These are phyloP conservation scores for Mucor mucedo DNA, from an alignment of 371 early-diverging fungal species.

Conservation along the genomic window DNA sequence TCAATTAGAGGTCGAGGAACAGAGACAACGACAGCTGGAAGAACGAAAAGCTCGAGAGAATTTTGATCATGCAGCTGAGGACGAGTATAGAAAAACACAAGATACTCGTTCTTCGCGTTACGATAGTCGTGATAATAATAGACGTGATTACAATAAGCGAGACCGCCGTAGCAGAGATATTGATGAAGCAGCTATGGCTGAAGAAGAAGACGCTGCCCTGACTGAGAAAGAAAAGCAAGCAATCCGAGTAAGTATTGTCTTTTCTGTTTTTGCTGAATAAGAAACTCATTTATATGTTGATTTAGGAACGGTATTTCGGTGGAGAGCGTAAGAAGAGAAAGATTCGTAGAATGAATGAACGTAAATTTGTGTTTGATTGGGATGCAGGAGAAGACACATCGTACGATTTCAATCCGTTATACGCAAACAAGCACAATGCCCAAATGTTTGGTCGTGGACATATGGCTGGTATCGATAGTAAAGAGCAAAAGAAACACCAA, in stretches of 20 bases:
- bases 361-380: slow-evolving; percentile 98
- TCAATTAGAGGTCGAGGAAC: slow-evolving; percentile 82
- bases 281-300: neutral
- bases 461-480: slow-evolving; percentile 88
- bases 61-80: slow-evolving; percentile 63
- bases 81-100: slow-evolving; percentile 40
- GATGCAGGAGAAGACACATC: slow-evolving; percentile 95
- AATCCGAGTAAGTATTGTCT: slow-evolving; percentile 38
- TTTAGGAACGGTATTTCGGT: slow-evolving; percentile 87
- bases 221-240: slow-evolving; percentile 57
- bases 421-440: slow-evolving; percentile 78
- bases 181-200: slow-evolving; percentile 12
- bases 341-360: slow-evolving; percentile 84
- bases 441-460: slow-evolving; percentile 93
- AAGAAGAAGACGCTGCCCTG: slow-evolving; percentile 29
- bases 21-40: slow-evolving; percentile 62
- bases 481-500: slow-evolving; percentile 73
- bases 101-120: slow-evolving; percentile 36
- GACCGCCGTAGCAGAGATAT: slow-evolving; percentile 1
- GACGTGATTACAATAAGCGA: slow-evolving; percentile 13
- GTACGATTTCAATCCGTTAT: slow-evolving; percentile 88
- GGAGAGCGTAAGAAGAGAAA: slow-evolving; percentile 78
- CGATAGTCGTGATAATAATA: slow-evolving; percentile 19
- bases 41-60: slow-evolving; percentile 66
- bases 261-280: neutral